Base-by-base conservation (phyloP, 2,329 filamentous ascomycete genomes). In the Fusarium pininemorale region DNA sequence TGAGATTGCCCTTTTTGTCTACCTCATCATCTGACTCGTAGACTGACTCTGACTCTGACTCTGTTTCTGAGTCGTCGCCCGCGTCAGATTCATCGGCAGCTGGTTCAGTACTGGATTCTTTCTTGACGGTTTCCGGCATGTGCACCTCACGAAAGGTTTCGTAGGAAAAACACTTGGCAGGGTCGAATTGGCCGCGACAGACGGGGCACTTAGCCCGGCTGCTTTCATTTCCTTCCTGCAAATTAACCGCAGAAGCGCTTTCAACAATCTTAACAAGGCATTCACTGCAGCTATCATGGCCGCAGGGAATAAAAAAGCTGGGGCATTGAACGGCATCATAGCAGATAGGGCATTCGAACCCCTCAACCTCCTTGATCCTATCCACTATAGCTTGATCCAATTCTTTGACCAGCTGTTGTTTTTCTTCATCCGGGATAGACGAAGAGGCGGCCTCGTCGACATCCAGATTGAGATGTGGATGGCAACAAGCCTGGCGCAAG, bases 341-440 rank as follows among this genome's bases (percentile, higher is more conserved):
- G 80, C 95, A 98, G 26, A 96, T 91, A 0, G 93, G 93, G 78
- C 95, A 97, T 79, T 95, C 92, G 56, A 96, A 94, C 5, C 86
- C 88, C 3, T 90, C 86, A 2, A 81, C 80, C 3, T 78, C 80
- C 74, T 85, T 92, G 79, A 96, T 87, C 12, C 94, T 90, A n/a
- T 84, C 79, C 24, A 97, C 86, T 18, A 94, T 92, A 22, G 89
- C 84, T 2, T 81, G 75, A 11, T 85, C 81, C 16, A 98, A 84
- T 26, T 85, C 80, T 76, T 89, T 88, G 3, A 94, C 93, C 26
- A 94, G 86, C 5, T 87, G 85, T 20, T 90, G 78, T 79, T 94
- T 88, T 35, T 91, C 86, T 11, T 81, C 80, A 41, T 77, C 78
- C 9, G 76, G 87, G 28, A 85, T 83, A 8, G 84, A 82, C 47